Evolutionary conservation across 805 yeast genomes (phyloP), one percentile per base, ranked within the genome.

Genomic region (Candida stauntonica): DNA sequence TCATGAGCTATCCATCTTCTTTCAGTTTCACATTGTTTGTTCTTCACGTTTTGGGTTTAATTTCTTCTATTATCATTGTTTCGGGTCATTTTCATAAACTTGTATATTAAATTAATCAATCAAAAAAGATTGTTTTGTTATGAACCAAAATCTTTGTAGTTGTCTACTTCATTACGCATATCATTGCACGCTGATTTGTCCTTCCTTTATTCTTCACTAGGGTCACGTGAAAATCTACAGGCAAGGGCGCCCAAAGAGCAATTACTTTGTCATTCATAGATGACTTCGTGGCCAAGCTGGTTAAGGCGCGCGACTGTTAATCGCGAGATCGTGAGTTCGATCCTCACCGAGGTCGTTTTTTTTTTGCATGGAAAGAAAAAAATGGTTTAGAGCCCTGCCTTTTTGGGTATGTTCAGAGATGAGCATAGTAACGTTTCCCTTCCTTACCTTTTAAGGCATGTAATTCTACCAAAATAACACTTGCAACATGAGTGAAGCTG

Each of bases 291-390:
- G 58, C 58, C 58, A 54, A 54, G 58, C 40, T 54, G 58, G 58
- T 52, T 54, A 67, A 67, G 71, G 72, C 72, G 72, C 65, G 66
- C 64, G 72, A 67, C 72, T 67, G 68, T 69, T 67, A 67, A 66
- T 67, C 71, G 64, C 66, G 64, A 66, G 72, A 66, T 66, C 67
- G 68, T 58, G 70, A 69, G 72, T 67, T 67, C 72, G 67, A 67
- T 65, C 72, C 72, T 69, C 70, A 57, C 68, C 66, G 67, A 62
- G 71, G 68, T 68, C 66, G 70, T 52, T 56, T 53, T 50, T 46
- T 45, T 52, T 41, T 21, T 33, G 13, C 8, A 15, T 7, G 6
- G 5, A 8, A 3, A 3, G 9, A n/a, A 26, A 13, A 21, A 8
- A 7, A n/a, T 16, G 33, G 34, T 35, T 35, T 29, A 15, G 35